Evolutionary conservation across 225 moss, liverwort and hornwort species (phyloP).

Genomic region (Lunularia cruciata): DNA sequence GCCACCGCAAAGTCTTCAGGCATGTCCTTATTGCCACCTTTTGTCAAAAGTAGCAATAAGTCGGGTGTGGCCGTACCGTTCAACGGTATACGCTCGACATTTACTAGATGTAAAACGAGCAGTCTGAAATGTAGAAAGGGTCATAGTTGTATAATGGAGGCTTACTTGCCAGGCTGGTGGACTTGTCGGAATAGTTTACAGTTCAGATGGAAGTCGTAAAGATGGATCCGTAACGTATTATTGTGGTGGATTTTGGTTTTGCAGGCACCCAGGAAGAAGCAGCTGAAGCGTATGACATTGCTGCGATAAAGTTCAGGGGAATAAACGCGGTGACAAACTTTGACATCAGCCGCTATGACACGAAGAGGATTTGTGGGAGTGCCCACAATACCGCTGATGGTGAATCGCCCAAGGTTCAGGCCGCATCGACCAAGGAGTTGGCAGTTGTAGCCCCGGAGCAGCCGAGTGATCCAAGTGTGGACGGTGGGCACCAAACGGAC

Average conservation of each 20-base stretch:
- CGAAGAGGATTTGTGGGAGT: constrained; percentile 65
- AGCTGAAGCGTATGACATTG: constrained; percentile 98
- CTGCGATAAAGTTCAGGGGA: constrained; percentile 95
- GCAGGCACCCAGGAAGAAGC: constrained; percentile 98
- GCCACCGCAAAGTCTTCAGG: no score
- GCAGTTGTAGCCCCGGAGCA: constrained; percentile 48
- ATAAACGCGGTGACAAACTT: constrained; percentile 99
- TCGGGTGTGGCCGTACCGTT: no score
- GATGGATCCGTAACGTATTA: no score
- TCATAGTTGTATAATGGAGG: no score
- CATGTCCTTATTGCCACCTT: no score
- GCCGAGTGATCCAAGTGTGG: constrained; percentile 63
- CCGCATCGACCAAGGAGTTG: constrained; percentile 53
- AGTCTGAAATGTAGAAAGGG: no score
- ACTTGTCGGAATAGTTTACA: neutral
- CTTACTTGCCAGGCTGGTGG: no score
- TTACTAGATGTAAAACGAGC: no score
- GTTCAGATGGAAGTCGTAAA: no score
- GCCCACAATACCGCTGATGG: constrained; percentile 32
- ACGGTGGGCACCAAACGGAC: constrained; percentile 57
- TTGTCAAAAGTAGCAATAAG: no score
- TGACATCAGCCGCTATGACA: constrained; percentile 96
- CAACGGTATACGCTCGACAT: no score
- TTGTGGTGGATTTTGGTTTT: neutral
- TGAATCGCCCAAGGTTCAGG: constrained; percentile 27